These are phyloP conservation scores for Fusarium sp. DNA, from an alignment of 2,329 filamentous ascomycete genomes.

Conservation along the genomic window DNA sequence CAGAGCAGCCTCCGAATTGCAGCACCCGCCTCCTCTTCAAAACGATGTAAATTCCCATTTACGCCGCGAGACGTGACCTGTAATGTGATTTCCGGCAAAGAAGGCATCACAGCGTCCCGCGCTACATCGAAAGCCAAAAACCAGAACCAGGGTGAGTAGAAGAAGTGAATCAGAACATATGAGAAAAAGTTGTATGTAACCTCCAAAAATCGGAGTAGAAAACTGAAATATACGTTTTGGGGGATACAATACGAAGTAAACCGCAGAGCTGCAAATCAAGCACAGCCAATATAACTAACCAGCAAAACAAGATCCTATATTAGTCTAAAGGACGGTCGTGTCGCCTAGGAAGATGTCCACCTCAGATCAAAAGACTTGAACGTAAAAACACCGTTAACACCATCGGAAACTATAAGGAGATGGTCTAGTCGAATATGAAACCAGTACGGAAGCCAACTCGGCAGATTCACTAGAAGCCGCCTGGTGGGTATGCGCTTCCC, in stretches of 20 bases:
- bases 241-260: constrained; percentile 2
- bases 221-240: constrained; percentile 15
- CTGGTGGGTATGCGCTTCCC: constrained; percentile 67
- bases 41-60: constrained; percentile 1
- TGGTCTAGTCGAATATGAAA: not conserved
- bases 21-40: constrained; percentile 6
- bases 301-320: constrained; percentile 24
- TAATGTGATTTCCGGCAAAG: not conserved
- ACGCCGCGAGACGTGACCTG: constrained; percentile 1
- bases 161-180: constrained; percentile 14
- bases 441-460: constrained; percentile 13
- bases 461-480: constrained; percentile 47
- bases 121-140: constrained; percentile 8
- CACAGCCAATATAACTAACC: constrained; percentile 15
- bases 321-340: constrained; percentile 28
- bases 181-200: constrained; percentile 20
- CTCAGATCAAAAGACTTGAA: constrained; percentile 14
- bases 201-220: constrained; percentile 13
- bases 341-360: constrained; percentile 24
- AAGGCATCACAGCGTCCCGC: constrained; percentile 11
- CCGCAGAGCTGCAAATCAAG: constrained; percentile 10
- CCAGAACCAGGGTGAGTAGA: not conserved
- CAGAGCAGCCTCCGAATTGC: constrained; percentile 1
- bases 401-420: constrained; percentile 11
- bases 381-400: constrained; percentile 17